Conservation (phyloP, 768 basidiomycete species). For the Gloeophyllum trabeum region DNA sequence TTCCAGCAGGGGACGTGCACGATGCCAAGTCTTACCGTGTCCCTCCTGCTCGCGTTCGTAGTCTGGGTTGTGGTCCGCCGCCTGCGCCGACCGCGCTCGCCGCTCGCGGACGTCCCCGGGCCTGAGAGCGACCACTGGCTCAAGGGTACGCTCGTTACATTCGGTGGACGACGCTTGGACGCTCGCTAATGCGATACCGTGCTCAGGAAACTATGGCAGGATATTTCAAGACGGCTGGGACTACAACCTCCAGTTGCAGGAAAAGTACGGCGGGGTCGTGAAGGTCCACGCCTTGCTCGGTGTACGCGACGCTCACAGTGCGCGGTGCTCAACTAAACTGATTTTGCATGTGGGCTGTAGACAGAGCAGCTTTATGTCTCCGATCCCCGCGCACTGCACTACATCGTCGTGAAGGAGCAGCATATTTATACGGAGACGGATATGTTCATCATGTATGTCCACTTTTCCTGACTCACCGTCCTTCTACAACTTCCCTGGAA, state of each 20-base stretch:
- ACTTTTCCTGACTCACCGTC: conserved; percentile 3
- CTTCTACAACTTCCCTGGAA: neutral
- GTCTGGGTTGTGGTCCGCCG: no score
- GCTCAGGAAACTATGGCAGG: no score
- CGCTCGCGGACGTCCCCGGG: no score
- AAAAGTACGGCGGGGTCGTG: conserved; percentile 22
- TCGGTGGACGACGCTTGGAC: no score
- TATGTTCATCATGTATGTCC: conserved; percentile 8
- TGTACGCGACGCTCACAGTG: conserved; percentile 9
- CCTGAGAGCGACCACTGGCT: no score
- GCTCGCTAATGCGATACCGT: no score
- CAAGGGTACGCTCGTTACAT: no score
- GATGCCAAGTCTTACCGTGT: no score
- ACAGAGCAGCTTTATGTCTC: conserved; percentile 11
- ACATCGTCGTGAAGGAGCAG: conserved; percentile 11
- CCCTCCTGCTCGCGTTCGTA: no score
- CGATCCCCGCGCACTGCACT: conserved; percentile 12
- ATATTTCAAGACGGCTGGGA: conserved; percentile 19
- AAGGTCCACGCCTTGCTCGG: conserved; percentile 24
- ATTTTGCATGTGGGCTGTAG: neutral
- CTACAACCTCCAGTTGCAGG: conserved; percentile 19
- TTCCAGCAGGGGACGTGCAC: no score
- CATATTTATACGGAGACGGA: conserved; percentile 7
- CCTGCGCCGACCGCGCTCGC: no score
- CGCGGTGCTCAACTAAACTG: neutral